Evolutionary conservation across 192 early-diverging fungal genomes (phyloP).

Genomic region (Gaertneriomyces sp.): DNA sequence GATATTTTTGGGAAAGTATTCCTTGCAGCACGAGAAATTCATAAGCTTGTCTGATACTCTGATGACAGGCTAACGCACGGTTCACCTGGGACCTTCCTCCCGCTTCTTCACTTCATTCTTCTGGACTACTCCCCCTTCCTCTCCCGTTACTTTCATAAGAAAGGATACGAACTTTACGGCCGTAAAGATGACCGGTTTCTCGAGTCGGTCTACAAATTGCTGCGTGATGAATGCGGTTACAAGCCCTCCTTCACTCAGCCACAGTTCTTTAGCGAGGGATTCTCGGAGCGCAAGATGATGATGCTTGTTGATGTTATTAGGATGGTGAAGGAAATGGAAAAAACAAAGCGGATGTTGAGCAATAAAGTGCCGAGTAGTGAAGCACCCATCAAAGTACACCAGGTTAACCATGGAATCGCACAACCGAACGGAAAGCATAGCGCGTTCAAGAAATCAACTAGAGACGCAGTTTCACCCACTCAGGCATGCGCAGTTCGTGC

Average conservation of each 20-base stretch:
- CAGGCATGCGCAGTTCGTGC: too few relatives aligned
- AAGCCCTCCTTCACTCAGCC: conserved; percentile 43
- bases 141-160: conserved; percentile 33
- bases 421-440: too few relatives aligned
- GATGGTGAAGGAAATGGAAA: background rate
- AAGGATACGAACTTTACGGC: conserved; percentile 45
- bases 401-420: too few relatives aligned
- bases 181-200: conserved; percentile 54
- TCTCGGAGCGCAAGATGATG: conserved; percentile 48
- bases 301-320: conserved; percentile 38
- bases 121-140: conserved; percentile 46
- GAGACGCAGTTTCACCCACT: too few relatives aligned
- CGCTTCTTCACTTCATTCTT: conserved; percentile 54
- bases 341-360: background rate
- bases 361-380: background rate
- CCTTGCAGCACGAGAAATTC: too few relatives aligned
- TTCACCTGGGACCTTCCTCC: conserved; percentile 45
- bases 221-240: conserved; percentile 54
- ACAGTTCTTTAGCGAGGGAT: conserved; percentile 50
- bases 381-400: too few relatives aligned
- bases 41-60: too few relatives aligned
- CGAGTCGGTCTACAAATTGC: conserved; percentile 41
- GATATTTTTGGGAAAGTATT: conserved; percentile 29
- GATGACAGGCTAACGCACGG: too few relatives aligned
- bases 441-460: too few relatives aligned